Conservation (phyloP, 306 rosid genomes). For the Prosopis cineraria region DNA sequence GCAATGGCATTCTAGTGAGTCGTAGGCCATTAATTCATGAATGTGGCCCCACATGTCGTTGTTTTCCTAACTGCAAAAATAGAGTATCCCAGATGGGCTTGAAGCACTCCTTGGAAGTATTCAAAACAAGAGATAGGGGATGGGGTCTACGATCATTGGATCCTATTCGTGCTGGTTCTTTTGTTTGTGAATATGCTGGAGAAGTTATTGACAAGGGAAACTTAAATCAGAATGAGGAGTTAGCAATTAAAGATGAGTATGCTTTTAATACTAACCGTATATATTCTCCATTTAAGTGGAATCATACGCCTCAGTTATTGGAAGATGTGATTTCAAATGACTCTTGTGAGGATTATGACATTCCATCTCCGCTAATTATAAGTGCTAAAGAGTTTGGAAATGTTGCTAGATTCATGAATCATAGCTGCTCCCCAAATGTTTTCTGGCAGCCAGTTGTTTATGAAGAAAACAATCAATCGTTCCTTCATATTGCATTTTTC, state of each 20-base stretch:
- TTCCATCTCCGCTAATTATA: conserved; percentile 53
- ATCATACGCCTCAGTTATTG: conserved; percentile 52
- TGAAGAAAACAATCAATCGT: conserved; percentile 50
- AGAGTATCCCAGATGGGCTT: conserved; percentile 61
- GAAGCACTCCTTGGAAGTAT: conserved; percentile 58
- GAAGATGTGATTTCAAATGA: conserved; percentile 45
- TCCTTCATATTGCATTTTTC: conserved; percentile 62
- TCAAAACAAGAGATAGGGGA: conserved; percentile 60
- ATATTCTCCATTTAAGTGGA: conserved; percentile 58
- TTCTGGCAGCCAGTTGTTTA: conserved; percentile 67
- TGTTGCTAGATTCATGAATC: conserved; percentile 70
- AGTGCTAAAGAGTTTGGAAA: conserved; percentile 63
- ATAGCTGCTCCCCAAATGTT: conserved; percentile 70
- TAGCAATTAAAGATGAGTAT: conserved; percentile 51
- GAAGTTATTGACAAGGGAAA: conserved; percentile 49
- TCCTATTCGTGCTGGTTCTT: conserved; percentile 66
- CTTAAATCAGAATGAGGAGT: conserved; percentile 28
- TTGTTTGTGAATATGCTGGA: conserved; percentile 71
- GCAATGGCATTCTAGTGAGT: conserved; percentile 53
- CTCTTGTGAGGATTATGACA: conserved; percentile 42
- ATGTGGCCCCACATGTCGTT: conserved; percentile 61
- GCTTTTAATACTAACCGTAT: conserved; percentile 55
- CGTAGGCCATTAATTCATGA: conserved; percentile 58
- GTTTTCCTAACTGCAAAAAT: conserved; percentile 62
- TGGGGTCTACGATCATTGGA: conserved; percentile 74